phyloP scores from a whole-genome alignment of 345 rosid genomes.

The Sonneratia alba region DNA sequence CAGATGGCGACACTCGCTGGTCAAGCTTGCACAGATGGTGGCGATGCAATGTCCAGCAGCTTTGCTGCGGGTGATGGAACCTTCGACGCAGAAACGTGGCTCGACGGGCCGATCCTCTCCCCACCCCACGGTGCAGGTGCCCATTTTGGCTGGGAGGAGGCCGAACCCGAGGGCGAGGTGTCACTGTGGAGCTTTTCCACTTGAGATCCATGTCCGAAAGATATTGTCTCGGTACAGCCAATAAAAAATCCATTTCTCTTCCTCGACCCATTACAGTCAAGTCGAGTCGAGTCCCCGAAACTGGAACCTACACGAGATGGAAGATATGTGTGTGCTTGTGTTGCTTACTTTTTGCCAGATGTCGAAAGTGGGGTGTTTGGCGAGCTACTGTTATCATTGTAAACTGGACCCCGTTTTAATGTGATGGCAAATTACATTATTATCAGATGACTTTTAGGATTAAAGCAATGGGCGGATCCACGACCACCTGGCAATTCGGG shows the following conservation, averaged over 20 bases:
- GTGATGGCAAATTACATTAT: no score
- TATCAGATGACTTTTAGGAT: no score
- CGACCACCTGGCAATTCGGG: no score
- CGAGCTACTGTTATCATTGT: no score
- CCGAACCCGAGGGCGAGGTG: conserved; percentile 6
- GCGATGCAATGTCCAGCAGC: not conserved
- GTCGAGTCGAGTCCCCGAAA: no score
- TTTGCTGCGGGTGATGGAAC: not conserved
- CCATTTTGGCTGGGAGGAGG: conserved; percentile 7
- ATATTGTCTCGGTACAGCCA: not conserved
- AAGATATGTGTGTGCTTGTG: no score
- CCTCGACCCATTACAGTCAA: not conserved
- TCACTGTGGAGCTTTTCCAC: conserved; percentile 6
- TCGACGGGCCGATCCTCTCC: conserved; percentile 11
- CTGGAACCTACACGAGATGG: no score
- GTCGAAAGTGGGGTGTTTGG: no score
- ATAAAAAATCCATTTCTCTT: not conserved
- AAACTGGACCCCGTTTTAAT: no score
- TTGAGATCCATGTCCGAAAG: not conserved
- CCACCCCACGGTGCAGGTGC: conserved; percentile 6
- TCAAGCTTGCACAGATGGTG: not conserved
- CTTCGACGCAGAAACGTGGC: not conserved
- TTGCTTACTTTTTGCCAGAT: no score
- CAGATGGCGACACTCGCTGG: not conserved
- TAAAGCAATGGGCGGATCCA: no score